Evolutionary conservation across 495 filamentous ascomycete genomes (phyloP).

Genomic region (Sordaria brevicollis): DNA sequence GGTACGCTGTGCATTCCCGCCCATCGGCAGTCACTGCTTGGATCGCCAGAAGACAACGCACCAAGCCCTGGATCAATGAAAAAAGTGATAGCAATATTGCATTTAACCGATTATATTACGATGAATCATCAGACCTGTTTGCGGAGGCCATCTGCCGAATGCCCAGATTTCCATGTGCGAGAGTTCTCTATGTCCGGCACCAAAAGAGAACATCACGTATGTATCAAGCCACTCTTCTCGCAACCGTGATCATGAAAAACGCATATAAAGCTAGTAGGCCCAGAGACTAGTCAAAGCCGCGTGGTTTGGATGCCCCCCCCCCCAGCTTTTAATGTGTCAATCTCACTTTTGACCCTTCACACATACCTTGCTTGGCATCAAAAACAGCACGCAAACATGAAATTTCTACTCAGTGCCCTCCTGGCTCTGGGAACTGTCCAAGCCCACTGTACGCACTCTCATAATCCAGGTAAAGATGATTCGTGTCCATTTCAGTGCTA

Average conservation of each 20-base stretch:
- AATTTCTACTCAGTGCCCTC: conserved; percentile 16
- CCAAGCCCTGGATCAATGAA: not conserved
- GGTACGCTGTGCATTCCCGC: not conserved
- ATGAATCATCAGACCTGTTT: not conserved
- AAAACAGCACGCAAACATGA: conserved; percentile 7
- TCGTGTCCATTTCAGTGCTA: not conserved
- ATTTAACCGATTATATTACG: not conserved
- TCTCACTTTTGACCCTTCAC: not conserved
- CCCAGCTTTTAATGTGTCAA: not conserved
- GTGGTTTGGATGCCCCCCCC: not conserved
- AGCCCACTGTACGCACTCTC: conserved; percentile 27
- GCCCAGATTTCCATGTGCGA: not conserved
- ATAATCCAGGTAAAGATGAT: too few species aligned
- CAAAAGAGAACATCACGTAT: not conserved
- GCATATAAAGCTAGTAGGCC: not conserved
- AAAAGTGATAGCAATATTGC: not conserved
- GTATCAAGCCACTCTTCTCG: not conserved
- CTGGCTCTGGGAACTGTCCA: conserved; percentile 19
- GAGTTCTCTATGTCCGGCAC: not conserved
- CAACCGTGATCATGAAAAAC: too few species aligned
- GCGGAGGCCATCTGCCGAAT: not conserved
- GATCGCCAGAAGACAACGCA: not conserved
- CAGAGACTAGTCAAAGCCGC: not conserved
- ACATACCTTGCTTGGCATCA: not conserved
- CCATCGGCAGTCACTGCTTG: not conserved